Evolutionary conservation across 208 protist genomes (phyloP).

Genomic region (Naegleria gruberi): DNA sequence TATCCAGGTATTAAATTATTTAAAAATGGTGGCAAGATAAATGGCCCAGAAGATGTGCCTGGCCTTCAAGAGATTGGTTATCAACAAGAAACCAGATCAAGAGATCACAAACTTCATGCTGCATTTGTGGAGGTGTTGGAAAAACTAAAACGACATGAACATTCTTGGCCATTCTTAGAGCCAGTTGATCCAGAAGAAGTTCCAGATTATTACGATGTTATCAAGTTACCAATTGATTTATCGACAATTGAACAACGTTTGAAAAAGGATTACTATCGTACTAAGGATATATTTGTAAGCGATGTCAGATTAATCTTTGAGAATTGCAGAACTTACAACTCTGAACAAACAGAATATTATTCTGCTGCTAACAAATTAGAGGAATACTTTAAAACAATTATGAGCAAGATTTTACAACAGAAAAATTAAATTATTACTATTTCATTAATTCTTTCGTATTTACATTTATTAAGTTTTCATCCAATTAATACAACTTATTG

Average conservation of each 20-base stretch:
- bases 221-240: slow-evolving; percentile 25
- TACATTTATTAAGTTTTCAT: no score
- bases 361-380: slow-evolving; percentile 10
- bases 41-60: background rate
- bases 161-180: slow-evolving; percentile 21
- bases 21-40: background rate
- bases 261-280: background rate
- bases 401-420: no score
- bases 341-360: background rate
- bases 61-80: background rate
- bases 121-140: background rate
- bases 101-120: background rate
- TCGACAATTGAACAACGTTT: slow-evolving; percentile 1
- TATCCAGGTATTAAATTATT: background rate
- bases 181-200: slow-evolving; percentile 25
- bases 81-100: background rate
- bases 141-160: background rate
- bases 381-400: slow-evolving; percentile 4
- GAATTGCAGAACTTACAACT: slow-evolving; percentile 26
- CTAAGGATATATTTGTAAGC: slow-evolving; percentile 11
- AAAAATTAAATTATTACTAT: no score
- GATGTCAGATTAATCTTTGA: slow-evolving; percentile 19
- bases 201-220: slow-evolving; percentile 23
- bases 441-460: no score
- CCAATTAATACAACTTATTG: background rate